Percentiles rank a stretch among this genome's conserved stretches.
Conservation (phyloP, 2,329 filamentous ascomycete species). For the Madurella fahalii region DNA sequence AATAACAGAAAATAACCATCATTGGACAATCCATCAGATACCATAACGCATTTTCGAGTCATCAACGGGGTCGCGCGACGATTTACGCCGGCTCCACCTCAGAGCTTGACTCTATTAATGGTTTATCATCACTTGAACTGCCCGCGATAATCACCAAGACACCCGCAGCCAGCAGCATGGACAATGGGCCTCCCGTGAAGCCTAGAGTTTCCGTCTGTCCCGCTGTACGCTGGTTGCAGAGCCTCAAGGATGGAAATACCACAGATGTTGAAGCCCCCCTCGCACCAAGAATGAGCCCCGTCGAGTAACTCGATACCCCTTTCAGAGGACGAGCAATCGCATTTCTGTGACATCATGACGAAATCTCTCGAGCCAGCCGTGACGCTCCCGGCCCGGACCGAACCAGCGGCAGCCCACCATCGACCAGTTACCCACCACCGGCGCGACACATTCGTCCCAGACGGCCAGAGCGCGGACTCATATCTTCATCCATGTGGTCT, state of each 20-base stretch:
- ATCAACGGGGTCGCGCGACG: slow-evolving; percentile 38
- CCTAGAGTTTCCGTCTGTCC: slow-evolving; percentile 29
- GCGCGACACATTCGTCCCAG: slow-evolving; percentile 22
- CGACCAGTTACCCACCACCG: slow-evolving; percentile 25
- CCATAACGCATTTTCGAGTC: slow-evolving; percentile 41
- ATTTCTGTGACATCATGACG: slow-evolving; percentile 96
- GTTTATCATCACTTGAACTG: slow-evolving; percentile 84
- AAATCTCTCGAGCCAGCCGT: slow-evolving; percentile 62
- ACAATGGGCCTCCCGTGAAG: slow-evolving; percentile 37
- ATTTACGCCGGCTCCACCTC: slow-evolving; percentile 51
- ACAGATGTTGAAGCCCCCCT: slow-evolving; percentile 61
- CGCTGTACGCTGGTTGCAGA: slow-evolving; percentile 41
- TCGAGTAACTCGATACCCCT: slow-evolving; percentile 77
- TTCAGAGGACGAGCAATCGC: slow-evolving; percentile 70
- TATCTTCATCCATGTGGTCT: slow-evolving; percentile 78
- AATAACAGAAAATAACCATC: slow-evolving; percentile 12
- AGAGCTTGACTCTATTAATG: slow-evolving; percentile 99
- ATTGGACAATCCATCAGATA: slow-evolving; percentile 36
- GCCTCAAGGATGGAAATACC: slow-evolving; percentile 44
- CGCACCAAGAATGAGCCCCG: slow-evolving; percentile 99
- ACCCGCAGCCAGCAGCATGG: slow-evolving; percentile 19
- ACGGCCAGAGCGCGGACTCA: slow-evolving; percentile 63
- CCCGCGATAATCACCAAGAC: slow-evolving; percentile 37
- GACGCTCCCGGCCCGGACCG: slow-evolving; percentile 39
- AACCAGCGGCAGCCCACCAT: slow-evolving; percentile 39